Conservation (phyloP, 2,329 filamentous ascomycete species). For the Aquanectria penicillioides region DNA sequence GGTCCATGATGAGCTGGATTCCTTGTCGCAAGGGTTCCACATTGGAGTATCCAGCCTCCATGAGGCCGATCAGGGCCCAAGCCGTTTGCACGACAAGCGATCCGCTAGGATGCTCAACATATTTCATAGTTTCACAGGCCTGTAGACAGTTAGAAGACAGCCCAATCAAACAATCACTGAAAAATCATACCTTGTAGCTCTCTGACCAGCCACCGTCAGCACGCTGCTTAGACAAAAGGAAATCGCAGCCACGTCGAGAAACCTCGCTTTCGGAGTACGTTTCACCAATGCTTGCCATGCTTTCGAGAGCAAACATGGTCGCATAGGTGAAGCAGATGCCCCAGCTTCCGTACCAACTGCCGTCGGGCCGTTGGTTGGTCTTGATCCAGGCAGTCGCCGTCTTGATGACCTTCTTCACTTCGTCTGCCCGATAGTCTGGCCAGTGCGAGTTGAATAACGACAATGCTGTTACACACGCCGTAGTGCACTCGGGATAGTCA, state of each 20-base stretch:
- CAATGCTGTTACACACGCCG: conserved; percentile 88
- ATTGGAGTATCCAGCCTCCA: conserved; percentile 86
- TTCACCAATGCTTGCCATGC: conserved; percentile 83
- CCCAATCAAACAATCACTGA: background rate
- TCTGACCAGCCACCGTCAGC: conserved; percentile 96
- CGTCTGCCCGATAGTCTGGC: conserved; percentile 79
- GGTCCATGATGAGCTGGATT: conserved; percentile 81
- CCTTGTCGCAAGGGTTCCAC: conserved; percentile 77
- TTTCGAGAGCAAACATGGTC: conserved; percentile 94
- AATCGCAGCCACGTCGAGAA: conserved; percentile 82
- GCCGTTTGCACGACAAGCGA: conserved; percentile 95
- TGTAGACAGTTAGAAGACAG: conserved; percentile 45
- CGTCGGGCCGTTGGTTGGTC: conserved; percentile 78
- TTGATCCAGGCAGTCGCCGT: conserved; percentile 87
- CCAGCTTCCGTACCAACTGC: conserved; percentile 98
- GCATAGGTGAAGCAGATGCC: conserved; percentile 98
- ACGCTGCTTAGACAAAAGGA: conserved; percentile 85
- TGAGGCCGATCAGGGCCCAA: conserved; percentile 84
- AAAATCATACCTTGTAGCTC: conserved; percentile 74
- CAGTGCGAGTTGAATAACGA: conserved; percentile 84
- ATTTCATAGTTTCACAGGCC: conserved; percentile 81
- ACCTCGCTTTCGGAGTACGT: conserved; percentile 78
- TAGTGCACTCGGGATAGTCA: conserved; percentile 97
- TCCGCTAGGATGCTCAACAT: conserved; percentile 76
- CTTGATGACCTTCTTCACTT: conserved; percentile 78